These are phyloP conservation scores for Haplosporangium gracile DNA, from an alignment of 192 early-diverging fungal genomes.

Conservation along the genomic window DNA sequence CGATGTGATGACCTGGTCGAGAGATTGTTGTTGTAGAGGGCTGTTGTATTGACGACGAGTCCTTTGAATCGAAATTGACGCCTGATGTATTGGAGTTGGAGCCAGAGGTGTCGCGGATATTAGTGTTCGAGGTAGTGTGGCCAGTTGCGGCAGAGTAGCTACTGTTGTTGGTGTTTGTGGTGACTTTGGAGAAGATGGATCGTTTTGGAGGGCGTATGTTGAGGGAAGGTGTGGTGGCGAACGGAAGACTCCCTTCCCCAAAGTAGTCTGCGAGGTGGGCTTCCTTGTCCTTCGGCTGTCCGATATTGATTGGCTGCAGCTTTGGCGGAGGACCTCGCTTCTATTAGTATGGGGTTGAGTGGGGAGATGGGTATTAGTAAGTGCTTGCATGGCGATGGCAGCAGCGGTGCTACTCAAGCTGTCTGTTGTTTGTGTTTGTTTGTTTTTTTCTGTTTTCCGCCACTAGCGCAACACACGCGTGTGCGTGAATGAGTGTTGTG, in stretches of 20 bases:
- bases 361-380: not conserved
- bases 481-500: not conserved
- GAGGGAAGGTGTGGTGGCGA: not conserved
- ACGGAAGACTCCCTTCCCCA: constrained; percentile 31
- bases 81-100: not conserved
- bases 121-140: not conserved
- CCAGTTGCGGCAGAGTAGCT: not conserved
- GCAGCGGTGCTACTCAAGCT: not conserved
- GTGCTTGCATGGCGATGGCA: not conserved
- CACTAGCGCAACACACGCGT: not conserved
- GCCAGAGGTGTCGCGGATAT: constrained; percentile 1
- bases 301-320: constrained; percentile 25
- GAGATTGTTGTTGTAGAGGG: not conserved
- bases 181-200: constrained; percentile 11
- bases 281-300: constrained; percentile 21
- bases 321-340: constrained; percentile 40
- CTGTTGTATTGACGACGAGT: not conserved
- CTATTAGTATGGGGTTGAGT: not conserved
- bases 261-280: constrained; percentile 46
- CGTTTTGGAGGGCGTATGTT: constrained; percentile 27
- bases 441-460: constrained; percentile 1
- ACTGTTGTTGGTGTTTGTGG: not conserved
- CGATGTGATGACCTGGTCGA: not conserved
- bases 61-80: not conserved
- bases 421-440: not conserved